These are phyloP conservation scores for Arthrocladium fulminans DNA, from an alignment of 2,329 filamentous ascomycete genomes.

Conservation along the genomic window DNA sequence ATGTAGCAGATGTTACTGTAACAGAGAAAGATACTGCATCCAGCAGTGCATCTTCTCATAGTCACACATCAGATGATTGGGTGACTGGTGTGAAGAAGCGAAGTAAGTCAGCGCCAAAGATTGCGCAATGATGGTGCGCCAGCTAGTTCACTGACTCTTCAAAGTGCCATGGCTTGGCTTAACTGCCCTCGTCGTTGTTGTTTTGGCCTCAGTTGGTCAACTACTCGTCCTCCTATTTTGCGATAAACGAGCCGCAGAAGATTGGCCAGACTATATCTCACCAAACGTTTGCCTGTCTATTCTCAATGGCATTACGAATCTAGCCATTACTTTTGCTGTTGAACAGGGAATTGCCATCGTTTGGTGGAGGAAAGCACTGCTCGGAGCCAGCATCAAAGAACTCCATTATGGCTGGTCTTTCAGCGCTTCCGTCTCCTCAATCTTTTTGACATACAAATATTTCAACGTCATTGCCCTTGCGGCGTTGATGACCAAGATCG, in stretches of 20 bases:
- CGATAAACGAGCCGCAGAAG: neutral
- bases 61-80: neutral
- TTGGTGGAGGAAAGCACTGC: constrained; percentile 12
- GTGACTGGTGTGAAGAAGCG: neutral
- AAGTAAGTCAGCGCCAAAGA: neutral
- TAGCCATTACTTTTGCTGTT: constrained; percentile 6
- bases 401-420: constrained; percentile 11
- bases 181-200: neutral
- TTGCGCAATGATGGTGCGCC: neutral
- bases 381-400: constrained; percentile 11
- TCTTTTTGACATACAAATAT: constrained; percentile 4
- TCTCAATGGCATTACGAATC: neutral
- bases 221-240: neutral
- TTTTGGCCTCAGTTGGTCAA: neutral
- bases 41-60: neutral
- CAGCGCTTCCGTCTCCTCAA: neutral
- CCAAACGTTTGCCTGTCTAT: constrained; percentile 8
- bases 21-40: neutral
- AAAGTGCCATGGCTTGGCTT: neutral
- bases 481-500: constrained; percentile 5
- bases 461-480: constrained; percentile 10
- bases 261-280: neutral
- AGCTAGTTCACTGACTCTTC: neutral
- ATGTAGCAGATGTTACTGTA: neutral
- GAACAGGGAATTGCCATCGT: constrained; percentile 8